Evolutionary conservation across 108 stramenopile species (phyloP), one percentile per base, ranked within the genome.

Genomic region (Cyclotella atomus): DNA sequence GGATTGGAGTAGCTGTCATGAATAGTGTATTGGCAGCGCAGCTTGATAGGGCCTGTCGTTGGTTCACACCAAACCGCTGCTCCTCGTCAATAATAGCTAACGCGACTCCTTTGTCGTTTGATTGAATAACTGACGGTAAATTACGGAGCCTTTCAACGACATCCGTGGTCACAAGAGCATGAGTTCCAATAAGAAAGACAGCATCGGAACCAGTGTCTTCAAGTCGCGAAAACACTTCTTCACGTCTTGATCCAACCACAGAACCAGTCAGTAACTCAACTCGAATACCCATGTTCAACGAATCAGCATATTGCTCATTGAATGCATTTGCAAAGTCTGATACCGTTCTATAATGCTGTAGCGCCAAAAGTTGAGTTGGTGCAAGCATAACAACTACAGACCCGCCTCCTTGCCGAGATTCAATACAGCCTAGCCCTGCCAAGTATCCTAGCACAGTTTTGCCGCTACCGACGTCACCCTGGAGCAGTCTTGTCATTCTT

Each of bases 21-120:
- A 34, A 76, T 41, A 76, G 43, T 16, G 83, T 29, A 82, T 88
- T 35, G 71, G 82, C n/a, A 83, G 83, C 73, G 77, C 84, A 52
- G 65, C 66, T 79, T 59, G 84, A 68, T 16, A 89, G 52, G 25
- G 68, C 75, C 54, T 85, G 81, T 61, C 85, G 87, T 46, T 89
- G 88, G 16, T 47, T 30, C 23, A 89, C 88, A 25, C 88, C 88
- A 65, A 89, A 85, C 12, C 86, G 79, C 65, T 89, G 88, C 63
- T 89, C 88, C 72, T 89, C 88, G 53, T 89, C 88, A 34, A 89
- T 53, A 21, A 89, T 84, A n/a, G 85, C 61, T 34, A 89, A 71
- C 19, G 82, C 85, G 20, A 89, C 83, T 30, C 75, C 73, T 32
- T 46, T 61, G 12, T 29, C 7, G 57, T 46, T 32, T 34, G 17